Percentiles rank a stretch among this genome's conserved stretches.
phyloP scores from a whole-genome alignment of 495 filamentous ascomycete species.

The Hypomontagnella submonticulosa region DNA sequence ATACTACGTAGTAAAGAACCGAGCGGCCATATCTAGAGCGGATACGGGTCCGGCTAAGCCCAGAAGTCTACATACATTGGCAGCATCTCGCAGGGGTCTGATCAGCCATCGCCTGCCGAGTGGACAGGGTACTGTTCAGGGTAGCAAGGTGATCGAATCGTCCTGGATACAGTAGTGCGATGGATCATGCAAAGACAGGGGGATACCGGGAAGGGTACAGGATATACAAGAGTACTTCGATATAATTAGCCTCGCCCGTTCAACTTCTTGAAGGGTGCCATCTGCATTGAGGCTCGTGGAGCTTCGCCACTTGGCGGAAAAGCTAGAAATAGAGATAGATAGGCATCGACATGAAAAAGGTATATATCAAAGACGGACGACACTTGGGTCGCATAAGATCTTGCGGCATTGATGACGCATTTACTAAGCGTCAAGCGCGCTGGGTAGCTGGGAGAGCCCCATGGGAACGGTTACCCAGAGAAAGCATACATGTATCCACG shows the following conservation, averaged over 20 bases:
- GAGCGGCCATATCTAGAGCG: slow-evolving; percentile 52
- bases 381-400: slow-evolving; percentile 8
- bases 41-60: slow-evolving; percentile 53
- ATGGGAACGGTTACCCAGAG: slow-evolving; percentile 26
- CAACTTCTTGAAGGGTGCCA: background rate
- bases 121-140: slow-evolving; percentile 49
- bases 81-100: slow-evolving; percentile 49
- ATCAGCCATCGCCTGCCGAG: slow-evolving; percentile 49
- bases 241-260: slow-evolving; percentile 48
- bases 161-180: slow-evolving; percentile 47
- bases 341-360: slow-evolving; percentile 4
- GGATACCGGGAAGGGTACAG: slow-evolving; percentile 34
- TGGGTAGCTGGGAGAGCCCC: slow-evolving; percentile 18
- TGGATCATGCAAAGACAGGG: slow-evolving; percentile 47
- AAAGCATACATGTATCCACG: slow-evolving; percentile 2
- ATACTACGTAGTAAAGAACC: slow-evolving; percentile 50
- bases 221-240: slow-evolving; percentile 40
- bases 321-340: slow-evolving; percentile 24
- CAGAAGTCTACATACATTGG: slow-evolving; percentile 46
- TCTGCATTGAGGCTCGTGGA: slow-evolving; percentile 35
- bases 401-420: slow-evolving; percentile 28
- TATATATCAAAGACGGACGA: slow-evolving; percentile 2
- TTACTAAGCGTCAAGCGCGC: slow-evolving; percentile 12
- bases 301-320: slow-evolving; percentile 41
- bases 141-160: slow-evolving; percentile 50